These are phyloP conservation scores for Ananas comosus DNA, from an alignment of 176 grass and related monocot species.

Conservation along the genomic window DNA sequence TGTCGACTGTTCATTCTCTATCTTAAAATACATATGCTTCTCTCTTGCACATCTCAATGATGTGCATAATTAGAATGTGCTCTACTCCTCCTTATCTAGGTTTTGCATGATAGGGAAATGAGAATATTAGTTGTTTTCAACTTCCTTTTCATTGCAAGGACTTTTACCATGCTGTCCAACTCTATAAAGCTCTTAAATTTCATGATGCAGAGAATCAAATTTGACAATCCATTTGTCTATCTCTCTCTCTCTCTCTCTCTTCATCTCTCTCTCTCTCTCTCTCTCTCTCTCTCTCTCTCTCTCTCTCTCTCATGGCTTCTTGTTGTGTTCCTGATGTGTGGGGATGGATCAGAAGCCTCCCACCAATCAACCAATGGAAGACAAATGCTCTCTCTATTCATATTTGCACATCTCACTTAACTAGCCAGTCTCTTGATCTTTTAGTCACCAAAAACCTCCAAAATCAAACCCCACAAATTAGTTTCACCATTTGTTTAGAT, in stretches of 20 bases:
- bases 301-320: conserved; percentile 20
- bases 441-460: conserved; percentile 18
- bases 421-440: conserved; percentile 20
- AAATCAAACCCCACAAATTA: conserved; percentile 20
- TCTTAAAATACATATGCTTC: background rate
- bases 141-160: conserved; percentile 18
- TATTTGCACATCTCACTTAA: conserved; percentile 16
- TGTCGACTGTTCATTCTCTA: background rate
- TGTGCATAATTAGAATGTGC: no score
- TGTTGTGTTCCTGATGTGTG: conserved; percentile 20
- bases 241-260: background rate
- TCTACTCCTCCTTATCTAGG: background rate
- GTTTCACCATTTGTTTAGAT: conserved; percentile 37
- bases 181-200: conserved; percentile 1
- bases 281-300: background rate
- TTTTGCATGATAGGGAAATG: conserved; percentile 22
- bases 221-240: background rate
- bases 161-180: background rate
- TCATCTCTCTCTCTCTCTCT: no score
- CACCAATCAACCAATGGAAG: conserved; percentile 29
- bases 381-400: conserved; percentile 18
- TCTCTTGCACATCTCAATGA: no score
- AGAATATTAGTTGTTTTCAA: conserved; percentile 23
- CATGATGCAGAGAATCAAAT: background rate
- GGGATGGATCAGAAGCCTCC: conserved; percentile 30